Base-by-base conservation (phyloP, 208 protist genomes). In the Trypanosoma melophagium region DNA sequence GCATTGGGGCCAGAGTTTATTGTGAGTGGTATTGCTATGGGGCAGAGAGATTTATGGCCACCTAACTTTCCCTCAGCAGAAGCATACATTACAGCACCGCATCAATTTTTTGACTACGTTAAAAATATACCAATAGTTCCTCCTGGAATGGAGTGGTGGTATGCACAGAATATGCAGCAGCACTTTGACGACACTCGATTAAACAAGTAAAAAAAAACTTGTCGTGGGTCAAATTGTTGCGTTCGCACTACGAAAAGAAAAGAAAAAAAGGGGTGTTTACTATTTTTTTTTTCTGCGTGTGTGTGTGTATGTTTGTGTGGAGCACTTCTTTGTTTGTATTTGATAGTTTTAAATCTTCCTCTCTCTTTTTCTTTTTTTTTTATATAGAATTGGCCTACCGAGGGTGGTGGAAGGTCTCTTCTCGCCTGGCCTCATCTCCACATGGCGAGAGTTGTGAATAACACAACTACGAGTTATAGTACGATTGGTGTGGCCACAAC, bases 41-140 rank as follows among this genome's bases (percentile, higher is more conserved):
- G 66, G 12, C 92, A 96, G 76, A 79, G 79, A 19, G 79, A 94
- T 51, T 67, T 93, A 25, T 96, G 92, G 89, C 87, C 87, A 3
- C 68, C 69, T 5, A 92, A 92, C 69, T 96, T 93, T 55, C 92
- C 92, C 0, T 96, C 92, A 14, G 84, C 87, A 19, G 88, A 94
- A 63, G 92, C 92, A 10, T 90, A 86, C 59, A 60, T 91, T 22
- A 96, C 92, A 17, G 61, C 65, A 21, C 78, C 75, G 21, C 63
- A 86, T 22, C 80, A 88, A 59, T 94, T 95, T 66, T 96, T 95
- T 76, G 92, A 96, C 63, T 94, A 93, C 59, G 87, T 93, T 17
- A 57, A 66, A 60, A 96, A 96, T 74, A 81, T 28, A 5, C 79
- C 80, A 19, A 64, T 94, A 31, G 73, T 96, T 25, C 90, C 90